Base-by-base conservation (phyloP, 1,284 basidiomycete species). In the Puccinia coronata region DNA sequence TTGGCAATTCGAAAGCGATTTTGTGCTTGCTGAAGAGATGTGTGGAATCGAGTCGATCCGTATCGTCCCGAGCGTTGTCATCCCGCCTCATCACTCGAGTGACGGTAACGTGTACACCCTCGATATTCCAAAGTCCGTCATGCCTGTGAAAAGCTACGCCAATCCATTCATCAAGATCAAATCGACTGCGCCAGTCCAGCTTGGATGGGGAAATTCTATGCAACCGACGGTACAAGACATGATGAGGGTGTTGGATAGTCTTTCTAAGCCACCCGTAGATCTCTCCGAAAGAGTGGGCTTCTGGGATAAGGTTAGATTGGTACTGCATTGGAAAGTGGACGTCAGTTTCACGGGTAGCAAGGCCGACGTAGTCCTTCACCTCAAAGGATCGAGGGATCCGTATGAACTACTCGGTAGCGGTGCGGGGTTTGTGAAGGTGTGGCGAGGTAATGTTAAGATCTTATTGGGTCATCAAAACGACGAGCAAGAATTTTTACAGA, bases 61-160 rank as follows among this genome's bases (percentile, higher is more conserved):
- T 77, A 92, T 92, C 90, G 87, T 95, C 39, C 87, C 90, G 6
- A 92, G 91, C 83, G 88, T 88, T 8, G 88, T 96, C 76, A 87
- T 92, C 57, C 88, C 89, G 41, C 41, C 59, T 16, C 71, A 81
- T 65, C 67, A 75, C 61, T 81, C 71, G 16, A 69, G 25, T n/a
- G 63, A 81, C 36, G 90, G 90, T 55, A 74, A 25, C 18, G 31
- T 57, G 16, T 90, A 96, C 75, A 87, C 88, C 6, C 87, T 97
- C 31, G 85, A 88, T 53, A 89, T 98, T 43, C 94, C 95, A 0
- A 98, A 96, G 86, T 95, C 95, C 0, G 92, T 95, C 81, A 96
- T 96, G 93, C 93, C 96, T 0, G 92, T 96, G 84, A 98, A 98
- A 87, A 93, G 92, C 31, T 98, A 96, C 85, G 93, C 94, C 2